Conservation (phyloP, 2,329 filamentous ascomycete genomes). For the Exophiala sp. region DNA sequence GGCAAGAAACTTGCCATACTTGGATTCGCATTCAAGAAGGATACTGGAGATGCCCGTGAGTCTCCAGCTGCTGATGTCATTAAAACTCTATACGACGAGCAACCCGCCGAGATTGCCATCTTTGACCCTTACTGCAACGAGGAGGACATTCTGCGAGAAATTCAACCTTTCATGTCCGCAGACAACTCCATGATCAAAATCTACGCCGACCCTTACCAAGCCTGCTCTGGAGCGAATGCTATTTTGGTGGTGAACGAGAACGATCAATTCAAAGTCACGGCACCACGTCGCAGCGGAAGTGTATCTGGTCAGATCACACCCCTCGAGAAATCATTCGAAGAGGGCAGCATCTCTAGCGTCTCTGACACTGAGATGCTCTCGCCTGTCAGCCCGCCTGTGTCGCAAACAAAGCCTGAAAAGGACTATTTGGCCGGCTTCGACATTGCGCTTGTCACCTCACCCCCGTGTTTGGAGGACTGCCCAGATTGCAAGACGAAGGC, state of each 20-base stretch:
- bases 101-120: slow-evolving; percentile 61
- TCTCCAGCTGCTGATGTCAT: slow-evolving; percentile 67
- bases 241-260: slow-evolving; percentile 53
- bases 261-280: slow-evolving; percentile 47
- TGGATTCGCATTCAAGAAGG: slow-evolving; percentile 77
- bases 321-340: neutral
- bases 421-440: slow-evolving; percentile 9
- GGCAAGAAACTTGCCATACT: slow-evolving; percentile 70
- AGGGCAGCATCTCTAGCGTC: neutral
- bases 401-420: neutral
- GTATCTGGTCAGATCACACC: neutral
- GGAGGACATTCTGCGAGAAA: slow-evolving; percentile 40
- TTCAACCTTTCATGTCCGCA: slow-evolving; percentile 32
- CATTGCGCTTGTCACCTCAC: slow-evolving; percentile 2
- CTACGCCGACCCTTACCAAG: slow-evolving; percentile 42
- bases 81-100: slow-evolving; percentile 62
- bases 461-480: slow-evolving; percentile 19
- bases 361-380: neutral
- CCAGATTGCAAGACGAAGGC: slow-evolving; percentile 26
- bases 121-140: slow-evolving; percentile 59
- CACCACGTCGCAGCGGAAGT: neutral
- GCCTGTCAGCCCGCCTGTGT: neutral
- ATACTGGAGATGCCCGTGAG: slow-evolving; percentile 72
- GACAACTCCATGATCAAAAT: slow-evolving; percentile 36
- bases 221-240: slow-evolving; percentile 46